Evolutionary conservation across 2,329 filamentous ascomycete species (phyloP).

Genomic region (Penicillium occitanis): DNA sequence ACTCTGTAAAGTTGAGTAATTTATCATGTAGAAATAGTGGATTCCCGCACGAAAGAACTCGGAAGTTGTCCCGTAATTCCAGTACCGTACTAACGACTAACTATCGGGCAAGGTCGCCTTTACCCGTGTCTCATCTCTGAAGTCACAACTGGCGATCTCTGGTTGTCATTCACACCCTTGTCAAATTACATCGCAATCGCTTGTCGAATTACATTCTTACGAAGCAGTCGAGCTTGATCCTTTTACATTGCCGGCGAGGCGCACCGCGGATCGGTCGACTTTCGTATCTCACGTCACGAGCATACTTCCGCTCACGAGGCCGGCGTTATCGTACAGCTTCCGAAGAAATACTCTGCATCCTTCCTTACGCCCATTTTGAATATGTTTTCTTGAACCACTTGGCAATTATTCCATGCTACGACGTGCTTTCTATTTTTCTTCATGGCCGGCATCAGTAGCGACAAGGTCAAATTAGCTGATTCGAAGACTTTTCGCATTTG

Average conservation of each 20-base stretch:
- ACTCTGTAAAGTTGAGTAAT: not conserved
- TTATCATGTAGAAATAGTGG: not conserved
- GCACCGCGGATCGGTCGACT: not conserved
- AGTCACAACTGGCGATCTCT: conserved; percentile 7
- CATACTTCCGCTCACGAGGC: not conserved
- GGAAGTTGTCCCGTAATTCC: not conserved
- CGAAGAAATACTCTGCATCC: not conserved
- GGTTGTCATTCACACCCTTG: not conserved
- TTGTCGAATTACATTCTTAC: not conserved
- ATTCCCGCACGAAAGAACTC: not conserved
- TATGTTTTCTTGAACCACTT: conserved; percentile 3
- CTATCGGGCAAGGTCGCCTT: conserved; percentile 10
- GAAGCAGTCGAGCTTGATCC: not conserved
- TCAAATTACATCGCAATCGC: not conserved
- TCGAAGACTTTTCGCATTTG: conserved; percentile 14
- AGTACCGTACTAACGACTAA: conserved; percentile 4
- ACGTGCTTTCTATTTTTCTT: conserved; percentile 9
- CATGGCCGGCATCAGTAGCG: conserved; percentile 23
- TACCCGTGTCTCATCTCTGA: conserved; percentile 16
- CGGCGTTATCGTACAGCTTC: conserved; percentile 5
- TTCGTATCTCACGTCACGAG: not conserved
- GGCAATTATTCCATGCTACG: conserved; percentile 9
- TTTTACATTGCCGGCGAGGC: not conserved
- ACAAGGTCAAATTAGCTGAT: conserved; percentile 13
- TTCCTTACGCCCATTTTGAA: conserved; percentile 1